Evolutionary conservation across 2,329 filamentous ascomycete species (phyloP).

Genomic region (Trichoderma cornu-damae): DNA sequence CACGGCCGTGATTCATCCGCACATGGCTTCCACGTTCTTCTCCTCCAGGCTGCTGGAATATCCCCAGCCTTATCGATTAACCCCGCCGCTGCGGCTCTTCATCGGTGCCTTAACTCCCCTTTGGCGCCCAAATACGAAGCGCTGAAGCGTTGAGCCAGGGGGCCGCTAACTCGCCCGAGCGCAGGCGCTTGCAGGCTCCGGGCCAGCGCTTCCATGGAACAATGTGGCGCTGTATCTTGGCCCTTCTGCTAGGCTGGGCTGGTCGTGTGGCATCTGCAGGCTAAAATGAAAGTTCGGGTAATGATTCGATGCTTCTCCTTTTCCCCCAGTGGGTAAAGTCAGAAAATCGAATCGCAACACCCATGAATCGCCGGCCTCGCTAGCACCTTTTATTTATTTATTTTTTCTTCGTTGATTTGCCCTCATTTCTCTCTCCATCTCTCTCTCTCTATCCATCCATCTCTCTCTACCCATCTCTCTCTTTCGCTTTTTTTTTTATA

Average conservation of each 20-base stretch:
- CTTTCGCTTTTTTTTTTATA: too few species aligned
- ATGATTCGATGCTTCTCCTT: slow-evolving; percentile 17
- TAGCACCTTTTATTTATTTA: slow-evolving; percentile 10
- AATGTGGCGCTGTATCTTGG: slow-evolving; percentile 11
- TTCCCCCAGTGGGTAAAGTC: slow-evolving; percentile 12
- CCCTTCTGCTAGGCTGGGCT: not conserved
- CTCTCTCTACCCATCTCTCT: too few species aligned
- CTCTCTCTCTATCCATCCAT: too few species aligned
- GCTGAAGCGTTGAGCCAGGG: slow-evolving; percentile 7
- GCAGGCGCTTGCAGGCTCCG: slow-evolving; percentile 1
- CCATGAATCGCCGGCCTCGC: slow-evolving; percentile 18
- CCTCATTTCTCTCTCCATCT: too few species aligned
- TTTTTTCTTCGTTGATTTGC: slow-evolving; percentile 1
- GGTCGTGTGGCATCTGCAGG: slow-evolving; percentile 9
- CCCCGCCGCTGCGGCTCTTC: not conserved
- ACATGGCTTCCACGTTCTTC: slow-evolving; percentile 9
- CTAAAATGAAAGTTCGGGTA: slow-evolving; percentile 10
- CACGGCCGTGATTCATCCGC: not conserved
- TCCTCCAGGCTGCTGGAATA: not conserved
- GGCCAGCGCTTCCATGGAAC: slow-evolving; percentile 8
- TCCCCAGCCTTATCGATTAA: slow-evolving; percentile 14
- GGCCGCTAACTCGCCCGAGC: slow-evolving; percentile 1
- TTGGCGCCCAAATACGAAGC: slow-evolving; percentile 1
- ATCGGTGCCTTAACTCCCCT: not conserved
- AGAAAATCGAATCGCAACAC: slow-evolving; percentile 13